phyloP scores from a whole-genome alignment of 495 filamentous ascomycete genomes.

The Paragyromitra xinjiangensis region DNA sequence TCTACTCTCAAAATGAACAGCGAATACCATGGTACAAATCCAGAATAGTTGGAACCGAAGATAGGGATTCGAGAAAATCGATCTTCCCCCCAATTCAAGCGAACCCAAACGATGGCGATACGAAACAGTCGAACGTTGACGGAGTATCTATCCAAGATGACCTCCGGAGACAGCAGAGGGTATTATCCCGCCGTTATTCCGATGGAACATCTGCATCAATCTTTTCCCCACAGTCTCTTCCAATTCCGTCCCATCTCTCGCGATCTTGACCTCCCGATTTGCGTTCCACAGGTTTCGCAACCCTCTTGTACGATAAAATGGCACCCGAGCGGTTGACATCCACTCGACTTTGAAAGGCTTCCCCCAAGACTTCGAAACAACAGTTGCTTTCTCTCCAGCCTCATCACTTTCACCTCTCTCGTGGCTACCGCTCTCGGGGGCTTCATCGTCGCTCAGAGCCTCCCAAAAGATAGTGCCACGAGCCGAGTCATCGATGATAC shows the following conservation, averaged over 20 bases:
- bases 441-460: slow-evolving; percentile 69
- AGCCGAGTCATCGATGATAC: slow-evolving; percentile 91
- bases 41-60: neutral
- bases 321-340: slow-evolving; percentile 83
- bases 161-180: slow-evolving; percentile 22
- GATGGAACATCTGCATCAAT: slow-evolving; percentile 80
- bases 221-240: slow-evolving; percentile 82
- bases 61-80: neutral
- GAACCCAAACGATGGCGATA: slow-evolving; percentile 1
- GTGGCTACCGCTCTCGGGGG: slow-evolving; percentile 62
- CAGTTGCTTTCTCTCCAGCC: slow-evolving; percentile 56
- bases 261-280: slow-evolving; percentile 95
- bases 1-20: slow-evolving; percentile 11
- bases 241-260: slow-evolving; percentile 92
- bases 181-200: slow-evolving; percentile 33
- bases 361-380: slow-evolving; percentile 74
- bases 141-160: slow-evolving; percentile 19
- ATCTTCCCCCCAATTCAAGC: neutral
- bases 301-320: slow-evolving; percentile 89
- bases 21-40: neutral
- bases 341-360: slow-evolving; percentile 94
- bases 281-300: slow-evolving; percentile 96
- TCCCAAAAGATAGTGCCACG: slow-evolving; percentile 98
- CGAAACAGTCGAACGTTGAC: neutral
- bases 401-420: slow-evolving; percentile 58